These are phyloP conservation scores for Xylariaceae sp. DNA, from an alignment of 2,329 filamentous ascomycete genomes.

Conservation along the genomic window DNA sequence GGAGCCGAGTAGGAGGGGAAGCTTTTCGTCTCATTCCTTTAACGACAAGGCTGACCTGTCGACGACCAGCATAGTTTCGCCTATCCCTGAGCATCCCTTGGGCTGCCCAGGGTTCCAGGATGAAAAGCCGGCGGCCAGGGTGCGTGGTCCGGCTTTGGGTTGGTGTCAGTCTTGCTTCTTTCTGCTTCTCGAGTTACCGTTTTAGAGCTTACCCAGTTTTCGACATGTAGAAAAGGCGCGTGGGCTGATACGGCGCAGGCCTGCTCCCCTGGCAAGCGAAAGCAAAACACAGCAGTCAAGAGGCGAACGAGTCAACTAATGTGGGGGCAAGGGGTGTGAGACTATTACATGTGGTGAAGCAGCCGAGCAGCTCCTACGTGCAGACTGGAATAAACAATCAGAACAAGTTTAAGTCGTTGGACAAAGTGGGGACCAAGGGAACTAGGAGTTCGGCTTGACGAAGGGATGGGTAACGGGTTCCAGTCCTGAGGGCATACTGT, in stretches of 20 bases:
- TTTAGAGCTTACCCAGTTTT: constrained; percentile 25
- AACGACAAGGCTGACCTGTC: constrained; percentile 32
- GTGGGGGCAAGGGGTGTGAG: constrained; percentile 26
- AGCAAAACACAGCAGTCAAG: constrained; percentile 27
- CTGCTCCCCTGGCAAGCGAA: constrained; percentile 30
- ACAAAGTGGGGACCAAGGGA: no score
- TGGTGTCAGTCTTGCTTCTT: constrained; percentile 28
- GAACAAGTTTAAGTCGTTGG: no score
- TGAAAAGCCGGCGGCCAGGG: constrained; percentile 20
- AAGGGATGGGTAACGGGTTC: no score
- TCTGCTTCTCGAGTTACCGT: constrained; percentile 21
- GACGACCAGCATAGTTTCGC: constrained; percentile 25
- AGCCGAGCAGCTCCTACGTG: constrained; percentile 24
- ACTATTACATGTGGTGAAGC: constrained; percentile 17
- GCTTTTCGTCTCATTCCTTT: constrained; percentile 28
- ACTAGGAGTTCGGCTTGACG: no score
- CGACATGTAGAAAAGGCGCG: constrained; percentile 24
- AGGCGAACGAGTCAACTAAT: constrained; percentile 27
- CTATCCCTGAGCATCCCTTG: constrained; percentile 23
- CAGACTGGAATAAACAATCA: neutral
- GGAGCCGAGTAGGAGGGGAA: constrained; percentile 24
- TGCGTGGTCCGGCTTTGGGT: constrained; percentile 27
- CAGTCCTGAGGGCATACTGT: no score
- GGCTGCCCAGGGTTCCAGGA: constrained; percentile 25
- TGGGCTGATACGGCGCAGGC: constrained; percentile 31